Evolutionary conservation across 2,329 filamentous ascomycete species (phyloP), one percentile per base, ranked within the genome.

Genomic region (Pseudogymnoascus sp.): DNA sequence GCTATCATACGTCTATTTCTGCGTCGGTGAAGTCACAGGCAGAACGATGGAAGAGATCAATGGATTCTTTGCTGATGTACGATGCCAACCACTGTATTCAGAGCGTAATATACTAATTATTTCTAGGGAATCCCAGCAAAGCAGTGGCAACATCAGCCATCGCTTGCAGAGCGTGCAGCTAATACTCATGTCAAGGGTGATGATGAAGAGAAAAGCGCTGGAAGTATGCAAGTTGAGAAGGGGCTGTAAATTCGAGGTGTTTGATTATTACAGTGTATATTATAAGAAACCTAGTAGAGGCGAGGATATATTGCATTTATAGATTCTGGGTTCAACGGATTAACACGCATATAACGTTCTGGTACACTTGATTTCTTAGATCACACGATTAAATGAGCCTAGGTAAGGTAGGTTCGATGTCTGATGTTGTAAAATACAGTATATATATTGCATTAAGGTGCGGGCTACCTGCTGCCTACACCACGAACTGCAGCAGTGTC

Each of bases 401-500:
- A 12, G 2, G 21, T 18, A 12, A 43, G 16, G 16, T 18, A 40
- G n/a, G 14, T 16, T 16, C 7, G 2, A 21, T 21, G 16, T 45
- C 25, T 45, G 21, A 25, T 25, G 41, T 23, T 49, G 23, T 28
- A 49, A 4, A 28, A 49, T 49, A 49, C 3, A 49, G 12, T 3
- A 28, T 31, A 45, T 49, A 49, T 49, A 3, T 11, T n/a, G 25
- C 5, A 55, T 33, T 33, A 33, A 31, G 12, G n/a, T 18, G 25
- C n/a, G 5, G 12, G n/a, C 25, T 33, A 18, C 49, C 28, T 33
- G 25, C n/a, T 33, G 6, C 16, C n/a, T 69, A 74, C 60, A 65
- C 68, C 65, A 81, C 74, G 73, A 78, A 80, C 59, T 75, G 71
- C n/a, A 83, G 70, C 62, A 90, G 74, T 2, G 87, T 86, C 63